These are phyloP conservation scores for Escovopsis sp. DNA, from an alignment of 2,329 filamentous ascomycete genomes.

Conservation along the genomic window DNA sequence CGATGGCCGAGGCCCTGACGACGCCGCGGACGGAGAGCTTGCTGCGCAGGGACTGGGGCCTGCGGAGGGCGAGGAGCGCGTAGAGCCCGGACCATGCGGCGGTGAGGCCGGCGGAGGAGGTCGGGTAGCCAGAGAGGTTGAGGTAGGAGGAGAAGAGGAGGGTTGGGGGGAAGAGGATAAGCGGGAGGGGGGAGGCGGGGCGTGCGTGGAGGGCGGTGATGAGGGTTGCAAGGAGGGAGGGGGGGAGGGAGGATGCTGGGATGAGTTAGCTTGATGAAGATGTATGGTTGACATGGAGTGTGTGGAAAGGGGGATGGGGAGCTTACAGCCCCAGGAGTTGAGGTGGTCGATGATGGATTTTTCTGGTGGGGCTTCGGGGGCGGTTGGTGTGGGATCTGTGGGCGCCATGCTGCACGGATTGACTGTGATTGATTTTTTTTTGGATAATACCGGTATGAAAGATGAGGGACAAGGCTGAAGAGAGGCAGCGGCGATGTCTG, in stretches of 20 bases:
- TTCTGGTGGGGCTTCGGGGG: neutral
- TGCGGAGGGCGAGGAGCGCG: constrained; percentile 37
- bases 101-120: constrained; percentile 39
- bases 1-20: constrained; percentile 36
- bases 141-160: constrained; percentile 44
- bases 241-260: constrained; percentile 38
- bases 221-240: constrained; percentile 40
- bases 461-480: too few species aligned
- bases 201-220: constrained; percentile 41
- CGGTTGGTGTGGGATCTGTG: neutral
- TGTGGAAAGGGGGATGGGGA: neutral
- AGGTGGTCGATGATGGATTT: constrained; percentile 5
- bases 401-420: too few species aligned
- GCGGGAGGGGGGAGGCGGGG: constrained; percentile 35
- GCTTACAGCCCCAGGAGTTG: constrained; percentile 7
- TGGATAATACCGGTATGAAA: too few species aligned
- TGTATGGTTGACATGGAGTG: neutral
- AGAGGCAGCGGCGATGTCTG: too few species aligned
- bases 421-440: too few species aligned
- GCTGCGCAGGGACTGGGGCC: constrained; percentile 24
- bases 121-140: constrained; percentile 43
- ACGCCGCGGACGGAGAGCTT: constrained; percentile 33
- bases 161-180: constrained; percentile 36
- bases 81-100: constrained; percentile 44
- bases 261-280: neutral